Conservation (phyloP, 495 filamentous ascomycete species). For the Penicillium atrosanguineum region DNA sequence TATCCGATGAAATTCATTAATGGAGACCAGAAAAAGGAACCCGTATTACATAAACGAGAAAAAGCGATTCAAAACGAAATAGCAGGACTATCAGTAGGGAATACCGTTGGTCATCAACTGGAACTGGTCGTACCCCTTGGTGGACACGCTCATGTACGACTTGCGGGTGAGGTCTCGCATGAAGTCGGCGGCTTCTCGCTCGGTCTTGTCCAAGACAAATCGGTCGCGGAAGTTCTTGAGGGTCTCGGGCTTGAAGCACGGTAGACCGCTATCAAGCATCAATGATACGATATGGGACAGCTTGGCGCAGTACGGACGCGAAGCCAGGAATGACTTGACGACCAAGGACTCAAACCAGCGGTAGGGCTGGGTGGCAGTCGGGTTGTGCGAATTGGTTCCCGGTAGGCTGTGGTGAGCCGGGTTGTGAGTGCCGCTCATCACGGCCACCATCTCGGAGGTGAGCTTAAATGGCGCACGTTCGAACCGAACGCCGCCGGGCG, state of each 20-base stretch:
- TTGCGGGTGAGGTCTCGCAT: constrained; percentile 85
- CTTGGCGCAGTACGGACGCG: constrained; percentile 81
- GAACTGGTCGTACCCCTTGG: constrained; percentile 94
- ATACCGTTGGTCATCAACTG: constrained; percentile 97
- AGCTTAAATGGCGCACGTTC: constrained; percentile 98
- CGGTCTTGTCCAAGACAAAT: constrained; percentile 89
- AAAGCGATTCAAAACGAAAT: not conserved
- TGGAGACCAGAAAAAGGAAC: not conserved
- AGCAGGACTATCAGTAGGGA: constrained; percentile 59
- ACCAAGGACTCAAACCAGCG: constrained; percentile 95
- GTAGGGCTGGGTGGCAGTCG: constrained; percentile 78
- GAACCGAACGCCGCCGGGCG: constrained; percentile 92
- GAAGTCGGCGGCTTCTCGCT: constrained; percentile 92
- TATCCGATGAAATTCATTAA: not conserved
- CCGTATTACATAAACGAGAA: not conserved
- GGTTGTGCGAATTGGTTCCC: constrained; percentile 37
- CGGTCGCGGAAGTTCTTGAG: constrained; percentile 88
- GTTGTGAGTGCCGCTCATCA: constrained; percentile 79
- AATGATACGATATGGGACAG: constrained; percentile 82
- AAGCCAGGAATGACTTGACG: constrained; percentile 92
- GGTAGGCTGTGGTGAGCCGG: constrained; percentile 40
- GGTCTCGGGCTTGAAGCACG: constrained; percentile 97
- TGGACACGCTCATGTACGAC: constrained; percentile 84
- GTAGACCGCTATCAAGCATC: constrained; percentile 95
- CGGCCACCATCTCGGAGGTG: constrained; percentile 93